Conservation (phyloP, 768 basidiomycete species). For the Trametes elegans region DNA sequence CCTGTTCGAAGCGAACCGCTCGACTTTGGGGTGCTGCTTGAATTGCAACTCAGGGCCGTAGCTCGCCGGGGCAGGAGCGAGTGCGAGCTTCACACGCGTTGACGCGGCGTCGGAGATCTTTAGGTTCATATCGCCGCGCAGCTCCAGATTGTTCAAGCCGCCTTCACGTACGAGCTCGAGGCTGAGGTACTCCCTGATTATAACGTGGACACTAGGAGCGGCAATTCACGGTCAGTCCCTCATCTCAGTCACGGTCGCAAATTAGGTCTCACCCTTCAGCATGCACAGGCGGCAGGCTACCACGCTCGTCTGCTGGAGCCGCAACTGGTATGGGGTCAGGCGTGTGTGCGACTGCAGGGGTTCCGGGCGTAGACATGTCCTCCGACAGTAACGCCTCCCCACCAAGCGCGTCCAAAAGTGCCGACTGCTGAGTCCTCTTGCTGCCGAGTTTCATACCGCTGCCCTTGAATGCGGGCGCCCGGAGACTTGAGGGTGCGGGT, state of each 20-base stretch:
- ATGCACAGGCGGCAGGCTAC: conserved; percentile 72
- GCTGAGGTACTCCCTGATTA: conserved; percentile 80
- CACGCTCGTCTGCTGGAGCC: conserved; percentile 43
- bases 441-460: conserved; percentile 95
- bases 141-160: conserved; percentile 84
- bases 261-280: conserved; percentile 58
- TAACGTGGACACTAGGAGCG: conserved; percentile 81
- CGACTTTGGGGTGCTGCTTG: conserved; percentile 96
- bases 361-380: conserved; percentile 49
- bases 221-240: neutral
- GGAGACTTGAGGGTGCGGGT: conserved; percentile 48
- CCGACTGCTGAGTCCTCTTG: conserved; percentile 89
- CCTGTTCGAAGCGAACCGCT: conserved; percentile 71
- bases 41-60: conserved; percentile 79
- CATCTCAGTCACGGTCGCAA: neutral
- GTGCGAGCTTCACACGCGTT: conserved; percentile 66
- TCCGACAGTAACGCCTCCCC: conserved; percentile 64
- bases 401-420: conserved; percentile 84
- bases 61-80: conserved; percentile 54
- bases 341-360: conserved; percentile 47
- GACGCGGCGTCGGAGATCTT: conserved; percentile 75
- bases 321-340: conserved; percentile 42
- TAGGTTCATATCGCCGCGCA: conserved; percentile 94
- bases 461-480: conserved; percentile 84
- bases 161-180: conserved; percentile 86